Conservation (phyloP, 2,329 filamentous ascomycete genomes). For the Ceratocystis huliohia region DNA sequence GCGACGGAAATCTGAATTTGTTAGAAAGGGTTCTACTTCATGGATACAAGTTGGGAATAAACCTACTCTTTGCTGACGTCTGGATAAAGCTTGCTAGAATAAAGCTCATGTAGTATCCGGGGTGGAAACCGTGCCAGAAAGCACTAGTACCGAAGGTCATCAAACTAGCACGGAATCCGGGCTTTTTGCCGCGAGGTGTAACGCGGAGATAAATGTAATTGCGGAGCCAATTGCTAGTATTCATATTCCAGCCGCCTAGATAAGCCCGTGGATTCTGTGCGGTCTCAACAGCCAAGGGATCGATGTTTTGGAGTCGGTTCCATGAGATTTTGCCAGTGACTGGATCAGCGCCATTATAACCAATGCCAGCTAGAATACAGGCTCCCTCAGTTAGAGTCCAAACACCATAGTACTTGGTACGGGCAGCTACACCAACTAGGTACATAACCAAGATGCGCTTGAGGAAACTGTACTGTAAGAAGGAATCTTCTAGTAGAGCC, state of each 20-base stretch:
- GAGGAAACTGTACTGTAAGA: conserved; percentile 53
- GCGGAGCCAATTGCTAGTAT: conserved; percentile 91
- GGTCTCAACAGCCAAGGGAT: conserved; percentile 70
- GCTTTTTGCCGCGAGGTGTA: conserved; percentile 89
- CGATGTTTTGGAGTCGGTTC: conserved; percentile 79
- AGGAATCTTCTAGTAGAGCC: conserved; percentile 53
- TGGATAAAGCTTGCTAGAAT: conserved; percentile 83
- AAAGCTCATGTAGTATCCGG: conserved; percentile 89
- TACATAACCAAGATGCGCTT: conserved; percentile 68
- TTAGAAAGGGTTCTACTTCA: conserved; percentile 19
- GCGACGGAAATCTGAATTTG: conserved; percentile 62
- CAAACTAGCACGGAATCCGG: conserved; percentile 85
- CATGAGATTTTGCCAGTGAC: conserved; percentile 75
- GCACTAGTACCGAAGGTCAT: conserved; percentile 90
- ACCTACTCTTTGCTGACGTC: conserved; percentile 77
- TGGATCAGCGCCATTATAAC: conserved; percentile 85
- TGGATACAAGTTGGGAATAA: neutral
- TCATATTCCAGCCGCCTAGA: conserved; percentile 93
- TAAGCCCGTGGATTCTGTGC: conserved; percentile 92
- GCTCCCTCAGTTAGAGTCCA: conserved; percentile 89
- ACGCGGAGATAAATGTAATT: conserved; percentile 95
- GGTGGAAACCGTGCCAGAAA: conserved; percentile 96
- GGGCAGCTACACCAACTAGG: conserved; percentile 67
- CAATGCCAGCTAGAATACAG: conserved; percentile 84
- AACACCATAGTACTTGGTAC: conserved; percentile 92